phyloP scores from a whole-genome alignment of 805 yeast genomes.

The Jamesozyma rosinii region DNA sequence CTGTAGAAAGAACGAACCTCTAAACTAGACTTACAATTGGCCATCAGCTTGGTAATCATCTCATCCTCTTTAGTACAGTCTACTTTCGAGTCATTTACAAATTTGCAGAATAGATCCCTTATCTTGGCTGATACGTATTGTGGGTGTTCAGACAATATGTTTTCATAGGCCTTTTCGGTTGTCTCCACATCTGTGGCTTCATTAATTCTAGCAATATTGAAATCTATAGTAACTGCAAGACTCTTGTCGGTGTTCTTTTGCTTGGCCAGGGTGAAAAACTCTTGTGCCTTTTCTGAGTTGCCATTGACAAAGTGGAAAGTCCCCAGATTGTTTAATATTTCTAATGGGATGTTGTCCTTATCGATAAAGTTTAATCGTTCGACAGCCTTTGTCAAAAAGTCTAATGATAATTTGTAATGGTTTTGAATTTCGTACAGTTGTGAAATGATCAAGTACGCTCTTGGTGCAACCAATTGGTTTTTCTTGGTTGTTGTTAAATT shows the following conservation, averaged over 20 bases:
- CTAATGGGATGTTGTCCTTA: conserved; percentile 37
- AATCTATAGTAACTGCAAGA: conserved; percentile 41
- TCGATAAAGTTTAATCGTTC: conserved; percentile 36
- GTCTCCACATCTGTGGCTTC: conserved; percentile 37
- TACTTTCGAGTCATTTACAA: conserved; percentile 36
- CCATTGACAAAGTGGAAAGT: conserved; percentile 66
- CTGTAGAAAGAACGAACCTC: conserved; percentile 88
- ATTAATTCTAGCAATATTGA: conserved; percentile 67
- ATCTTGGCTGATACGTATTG: conserved; percentile 66
- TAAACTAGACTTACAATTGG: conserved; percentile 47
- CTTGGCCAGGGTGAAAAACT: conserved; percentile 43
- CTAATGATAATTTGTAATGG: conserved; percentile 52
- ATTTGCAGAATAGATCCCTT: conserved; percentile 55
- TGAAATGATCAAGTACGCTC: conserved; percentile 62
- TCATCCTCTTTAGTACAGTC: conserved; percentile 3
- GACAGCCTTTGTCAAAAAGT: conserved; percentile 51
- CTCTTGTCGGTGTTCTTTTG: conserved; percentile 21
- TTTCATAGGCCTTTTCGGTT: conserved; percentile 37
- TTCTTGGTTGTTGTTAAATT: conserved; percentile 45
- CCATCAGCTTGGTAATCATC: conserved; percentile 42
- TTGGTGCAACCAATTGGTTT: conserved; percentile 50
- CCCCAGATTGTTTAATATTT: conserved; percentile 74
- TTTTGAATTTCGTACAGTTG: conserved; percentile 60
- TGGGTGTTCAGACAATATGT: conserved; percentile 53
- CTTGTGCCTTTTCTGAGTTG: conserved; percentile 48